Base-by-base conservation (phyloP, 331 rosid genomes). In the Pyracantha coccinea region DNA sequence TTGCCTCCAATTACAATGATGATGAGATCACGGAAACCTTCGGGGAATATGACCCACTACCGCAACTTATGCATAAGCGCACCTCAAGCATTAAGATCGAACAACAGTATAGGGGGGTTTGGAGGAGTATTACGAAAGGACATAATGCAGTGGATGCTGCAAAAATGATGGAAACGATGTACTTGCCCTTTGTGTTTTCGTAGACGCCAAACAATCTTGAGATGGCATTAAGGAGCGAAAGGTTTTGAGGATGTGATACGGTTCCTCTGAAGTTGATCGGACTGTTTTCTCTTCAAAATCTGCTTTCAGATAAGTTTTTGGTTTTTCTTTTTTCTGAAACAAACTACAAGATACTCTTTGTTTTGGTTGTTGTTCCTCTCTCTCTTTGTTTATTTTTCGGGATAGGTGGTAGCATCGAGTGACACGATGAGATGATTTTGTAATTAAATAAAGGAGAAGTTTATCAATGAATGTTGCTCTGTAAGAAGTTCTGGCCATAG, bases 141-240 rank as follows among this genome's bases (percentile, higher is more conserved):
- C 82, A 86, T 93, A 81, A 75, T 82, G 92, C 92, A 86, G 72
- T 89, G 97, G 93, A 86, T 91, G 96, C 72, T 74, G 77, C 86
- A 62, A 72, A 86, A 77, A 68, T 90, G 80, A 73, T 44, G 35
- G 47, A 19, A 24, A 41, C 10, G 32, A 33, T 29, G 27, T 38
- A 35, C 21, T 12, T 12, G 13, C 29, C 5, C 19, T 20, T 21
- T 55, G 65, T 32, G 66, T 71, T 54, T 20, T 16, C 19, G 15
- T 28, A 28, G 19, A 14, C 3, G 65, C 29, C 31, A 54, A 8
- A 32, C 17, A 32, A 33, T 71, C 33, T 7, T 20, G 66, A 4
- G 27, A 33, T 33, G n/a, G 52, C 41, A 21, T 58, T 7, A 10
- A 23, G 76, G 35, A 13, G 67, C 11, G 6, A 15, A 33, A 35